Percentiles rank a stretch among this genome's conserved stretches.
phyloP scores from a whole-genome alignment of 2,329 filamentous ascomycete species.

The Aureobasidium subglaciale region DNA sequence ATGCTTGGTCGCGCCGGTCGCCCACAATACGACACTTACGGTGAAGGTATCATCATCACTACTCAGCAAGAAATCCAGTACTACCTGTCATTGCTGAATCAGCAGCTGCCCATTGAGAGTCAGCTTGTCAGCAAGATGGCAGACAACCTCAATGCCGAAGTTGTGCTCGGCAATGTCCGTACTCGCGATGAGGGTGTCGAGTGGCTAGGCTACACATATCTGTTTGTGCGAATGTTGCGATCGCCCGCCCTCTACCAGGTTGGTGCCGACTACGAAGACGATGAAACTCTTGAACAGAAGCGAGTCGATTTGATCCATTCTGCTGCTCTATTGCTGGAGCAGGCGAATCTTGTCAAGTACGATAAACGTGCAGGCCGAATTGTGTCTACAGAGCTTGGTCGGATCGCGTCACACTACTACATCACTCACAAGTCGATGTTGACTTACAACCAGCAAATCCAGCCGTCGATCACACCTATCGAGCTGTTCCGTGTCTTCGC shows the following conservation, averaged over 20 bases:
- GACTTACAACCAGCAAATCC: slow-evolving; percentile 91
- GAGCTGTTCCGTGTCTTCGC: slow-evolving; percentile 96
- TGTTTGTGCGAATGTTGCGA: slow-evolving; percentile 95
- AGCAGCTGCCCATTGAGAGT: slow-evolving; percentile 95
- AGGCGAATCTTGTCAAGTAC: slow-evolving; percentile 85
- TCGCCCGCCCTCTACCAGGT: slow-evolving; percentile 94
- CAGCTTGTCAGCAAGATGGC: slow-evolving; percentile 89
- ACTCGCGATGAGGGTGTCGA: slow-evolving; percentile 94
- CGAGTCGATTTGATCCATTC: slow-evolving; percentile 96
- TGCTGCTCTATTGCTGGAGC: slow-evolving; percentile 78
- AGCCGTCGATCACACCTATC: slow-evolving; percentile 85
- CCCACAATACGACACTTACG: slow-evolving; percentile 94
- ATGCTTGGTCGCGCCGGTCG: slow-evolving; percentile 97
- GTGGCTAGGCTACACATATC: slow-evolving; percentile 96
- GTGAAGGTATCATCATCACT: slow-evolving; percentile 97
- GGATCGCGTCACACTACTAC: slow-evolving; percentile 97
- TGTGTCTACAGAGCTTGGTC: slow-evolving; percentile 86
- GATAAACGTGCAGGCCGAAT: slow-evolving; percentile 87
- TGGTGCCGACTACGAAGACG: slow-evolving; percentile 88
- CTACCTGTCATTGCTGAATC: slow-evolving; percentile 91
- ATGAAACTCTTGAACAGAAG: slow-evolving; percentile 87
- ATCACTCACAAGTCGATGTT: slow-evolving; percentile 95
- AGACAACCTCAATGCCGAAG: slow-evolving; percentile 92
- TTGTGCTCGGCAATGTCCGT: slow-evolving; percentile 89
- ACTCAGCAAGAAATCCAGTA: slow-evolving; percentile 93